Percentiles rank a stretch among this genome's conserved stretches.
Conservation (phyloP, 495 filamentous ascomycete species). For the Penicillium dipodomyicola region DNA sequence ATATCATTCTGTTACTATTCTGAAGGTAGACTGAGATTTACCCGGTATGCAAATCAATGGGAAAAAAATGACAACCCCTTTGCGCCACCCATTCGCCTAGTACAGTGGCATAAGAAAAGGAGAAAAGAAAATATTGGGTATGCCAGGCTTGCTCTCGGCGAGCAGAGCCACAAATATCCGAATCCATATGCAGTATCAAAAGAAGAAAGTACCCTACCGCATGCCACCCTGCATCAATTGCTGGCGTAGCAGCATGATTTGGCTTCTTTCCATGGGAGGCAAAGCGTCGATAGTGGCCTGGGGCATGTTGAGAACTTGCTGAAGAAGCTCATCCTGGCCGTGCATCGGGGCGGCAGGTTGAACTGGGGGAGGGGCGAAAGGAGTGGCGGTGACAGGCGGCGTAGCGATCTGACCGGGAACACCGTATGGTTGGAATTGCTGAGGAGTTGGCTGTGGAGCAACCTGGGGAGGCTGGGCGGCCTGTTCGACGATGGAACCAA, state of each 20-base stretch:
- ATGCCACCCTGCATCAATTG: conserved; percentile 50
- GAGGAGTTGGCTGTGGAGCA: conserved; percentile 29
- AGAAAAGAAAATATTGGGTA: background rate
- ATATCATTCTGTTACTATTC: conserved; percentile 5
- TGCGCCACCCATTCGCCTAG: conserved; percentile 14
- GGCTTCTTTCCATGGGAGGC: conserved; percentile 66
- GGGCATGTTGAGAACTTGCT: conserved; percentile 72
- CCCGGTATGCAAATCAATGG: conserved; percentile 7
- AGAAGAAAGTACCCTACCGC: conserved; percentile 25
- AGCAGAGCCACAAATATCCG: background rate
- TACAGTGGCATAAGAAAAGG: background rate
- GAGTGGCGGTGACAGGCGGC: conserved; percentile 56
- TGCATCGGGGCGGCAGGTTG: conserved; percentile 47
- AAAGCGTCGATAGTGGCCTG: conserved; percentile 73
- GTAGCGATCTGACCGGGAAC: conserved; percentile 50
- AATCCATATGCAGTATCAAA: conserved; percentile 1
- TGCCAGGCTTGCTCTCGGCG: background rate
- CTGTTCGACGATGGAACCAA: conserved; percentile 58
- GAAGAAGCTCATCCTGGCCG: conserved; percentile 65
- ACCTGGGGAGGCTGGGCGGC: conserved; percentile 40
- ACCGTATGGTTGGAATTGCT: conserved; percentile 36
- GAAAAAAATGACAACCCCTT: conserved; percentile 4
- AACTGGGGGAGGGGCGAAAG: conserved; percentile 49
- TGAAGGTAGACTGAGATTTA: background rate
- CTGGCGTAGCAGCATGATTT: conserved; percentile 69